Evolutionary conservation across 257 asterid species (phyloP).

Genomic region (Solanum infundibuliforme): DNA sequence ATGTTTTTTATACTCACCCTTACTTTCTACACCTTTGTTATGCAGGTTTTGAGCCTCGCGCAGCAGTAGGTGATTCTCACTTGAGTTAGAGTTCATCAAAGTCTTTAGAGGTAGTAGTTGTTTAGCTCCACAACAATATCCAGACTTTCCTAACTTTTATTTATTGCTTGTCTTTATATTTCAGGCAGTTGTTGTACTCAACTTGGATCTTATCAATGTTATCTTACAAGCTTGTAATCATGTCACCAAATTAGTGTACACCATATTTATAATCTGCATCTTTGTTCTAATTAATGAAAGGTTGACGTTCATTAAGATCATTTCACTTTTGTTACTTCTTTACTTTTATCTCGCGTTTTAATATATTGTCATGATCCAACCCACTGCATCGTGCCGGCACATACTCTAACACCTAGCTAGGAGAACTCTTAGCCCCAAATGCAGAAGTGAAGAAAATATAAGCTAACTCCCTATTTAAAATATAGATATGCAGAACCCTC

Average conservation of each 20-base stretch:
- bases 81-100: not conserved
- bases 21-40: not conserved
- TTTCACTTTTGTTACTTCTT: not conserved
- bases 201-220: not conserved
- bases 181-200: not conserved
- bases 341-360: not conserved
- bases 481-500: no score
- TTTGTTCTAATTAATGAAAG: not conserved
- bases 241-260: not conserved
- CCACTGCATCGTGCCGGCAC: no score
- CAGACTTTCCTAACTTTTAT: no score
- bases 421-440: no score
- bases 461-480: no score
- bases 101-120: not conserved
- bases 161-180: no score
- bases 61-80: not conserved
- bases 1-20: not conserved
- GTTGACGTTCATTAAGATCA: not conserved
- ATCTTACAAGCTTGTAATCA: not conserved
- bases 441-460: no score
- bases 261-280: not conserved
- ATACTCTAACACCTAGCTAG: no score
- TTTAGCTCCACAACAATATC: not conserved
- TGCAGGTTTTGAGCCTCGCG: not conserved
- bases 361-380: no score